Base-by-base conservation (phyloP, 768 basidiomycete species). In the Mrakia blollopis region DNA sequence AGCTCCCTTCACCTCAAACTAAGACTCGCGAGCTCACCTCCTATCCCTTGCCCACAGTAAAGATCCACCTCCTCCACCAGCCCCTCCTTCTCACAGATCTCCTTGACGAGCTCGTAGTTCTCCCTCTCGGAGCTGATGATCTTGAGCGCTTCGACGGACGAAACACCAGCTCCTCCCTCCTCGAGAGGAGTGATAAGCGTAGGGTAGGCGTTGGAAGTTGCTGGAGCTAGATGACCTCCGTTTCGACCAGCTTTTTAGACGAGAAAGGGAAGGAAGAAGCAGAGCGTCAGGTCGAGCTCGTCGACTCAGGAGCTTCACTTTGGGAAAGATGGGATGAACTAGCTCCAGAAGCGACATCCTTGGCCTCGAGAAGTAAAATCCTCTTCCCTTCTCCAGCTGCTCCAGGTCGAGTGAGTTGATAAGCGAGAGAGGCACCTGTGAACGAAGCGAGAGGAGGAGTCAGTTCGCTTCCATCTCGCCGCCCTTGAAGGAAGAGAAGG, bases 331-430 rank as follows among this genome's bases (percentile, higher is more conserved):
- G 39, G 41, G 25, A 72, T 69, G n/a, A 30, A 78, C 77, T 73
- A 41, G 78, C 78, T 35, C 78, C 78, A 5, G 70, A 72, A 11
- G 74, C 78, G 39, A 78, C 62, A 21, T 78, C 78, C 35, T 78
- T 78, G 28, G 78, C 78, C 18, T 78, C 78, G 30, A 78, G 35
- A 21, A 75, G 37, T 11, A 75, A 57, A 10, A 78, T 68, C 5
- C n/a, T 65, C 69, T 78, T 75, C 13, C 74, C 74, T 35, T 70
- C 61, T 32, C 78, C 78, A 25, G 78, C 78, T 0, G 67, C 60
- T 11, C 74, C 78, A 18, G 67, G 67, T 28, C 74, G 73, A 16
- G 78, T 72, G 28, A 78, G 73, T n/a, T 78, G 71, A 32, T 78
- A 78, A 6, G 74, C 74, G 23, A 78, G 62, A 2, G 61, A 69